phyloP scores from a whole-genome alignment of 2,329 filamentous ascomycete genomes.

The Fonsecaea multimorphosa region DNA sequence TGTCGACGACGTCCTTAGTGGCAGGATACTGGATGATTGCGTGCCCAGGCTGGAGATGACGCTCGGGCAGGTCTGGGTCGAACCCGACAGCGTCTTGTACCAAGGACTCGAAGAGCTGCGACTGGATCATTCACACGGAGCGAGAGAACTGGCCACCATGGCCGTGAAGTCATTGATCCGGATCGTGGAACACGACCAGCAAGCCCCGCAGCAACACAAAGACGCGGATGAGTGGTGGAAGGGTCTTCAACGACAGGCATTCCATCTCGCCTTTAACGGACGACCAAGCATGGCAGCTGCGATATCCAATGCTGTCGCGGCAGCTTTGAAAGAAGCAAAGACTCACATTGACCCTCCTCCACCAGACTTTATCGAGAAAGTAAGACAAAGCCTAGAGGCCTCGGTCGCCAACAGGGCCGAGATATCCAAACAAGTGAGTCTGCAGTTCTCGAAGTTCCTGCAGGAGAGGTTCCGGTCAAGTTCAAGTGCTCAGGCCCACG shows the following conservation, averaged over 20 bases:
- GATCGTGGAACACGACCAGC: slow-evolving; percentile 49
- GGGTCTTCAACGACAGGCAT: slow-evolving; percentile 57
- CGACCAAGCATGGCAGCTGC: slow-evolving; percentile 70
- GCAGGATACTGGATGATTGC: slow-evolving; percentile 52
- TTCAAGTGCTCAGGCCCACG: background rate
- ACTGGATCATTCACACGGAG: slow-evolving; percentile 64
- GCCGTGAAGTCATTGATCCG: slow-evolving; percentile 60
- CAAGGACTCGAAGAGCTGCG: slow-evolving; percentile 58
- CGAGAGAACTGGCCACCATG: slow-evolving; percentile 62
- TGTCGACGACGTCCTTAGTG: slow-evolving; percentile 52
- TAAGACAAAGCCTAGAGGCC: slow-evolving; percentile 38
- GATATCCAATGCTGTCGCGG: slow-evolving; percentile 59
- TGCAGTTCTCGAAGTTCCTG: slow-evolving; percentile 27
- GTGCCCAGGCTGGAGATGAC: slow-evolving; percentile 66
- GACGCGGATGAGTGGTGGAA: slow-evolving; percentile 63
- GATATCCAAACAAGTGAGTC: slow-evolving; percentile 33
- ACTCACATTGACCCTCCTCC: slow-evolving; percentile 10
- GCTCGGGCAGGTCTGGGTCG: slow-evolving; percentile 65
- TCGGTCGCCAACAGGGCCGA: slow-evolving; percentile 40
- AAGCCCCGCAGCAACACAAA: slow-evolving; percentile 28
- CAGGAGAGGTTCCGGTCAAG: slow-evolving; percentile 11
- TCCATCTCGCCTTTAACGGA: slow-evolving; percentile 70
- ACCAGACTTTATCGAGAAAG: slow-evolving; percentile 21
- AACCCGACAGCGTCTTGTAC: slow-evolving; percentile 49
- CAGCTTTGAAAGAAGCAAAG: slow-evolving; percentile 53